These are phyloP conservation scores for Penicillium sclerotigenum DNA, from an alignment of 2,329 filamentous ascomycete species.

Conservation along the genomic window DNA sequence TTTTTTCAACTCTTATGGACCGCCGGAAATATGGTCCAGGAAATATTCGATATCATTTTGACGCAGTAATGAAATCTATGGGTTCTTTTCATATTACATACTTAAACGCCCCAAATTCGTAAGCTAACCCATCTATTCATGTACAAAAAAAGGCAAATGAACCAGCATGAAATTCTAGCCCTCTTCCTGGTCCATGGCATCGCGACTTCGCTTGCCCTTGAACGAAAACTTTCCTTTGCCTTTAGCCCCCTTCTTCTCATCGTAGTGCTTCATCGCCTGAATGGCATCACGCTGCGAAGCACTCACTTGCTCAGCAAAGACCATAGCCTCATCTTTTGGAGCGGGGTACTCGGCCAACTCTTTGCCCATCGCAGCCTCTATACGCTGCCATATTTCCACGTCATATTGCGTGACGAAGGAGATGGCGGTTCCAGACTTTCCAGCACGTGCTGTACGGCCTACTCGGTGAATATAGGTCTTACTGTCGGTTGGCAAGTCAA, in stretches of 20 bases:
- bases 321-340: constrained; percentile 79
- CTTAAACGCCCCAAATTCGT: constrained; percentile 6
- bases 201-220: constrained; percentile 55
- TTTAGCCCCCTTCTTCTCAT: constrained; percentile 61
- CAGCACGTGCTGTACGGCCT: constrained; percentile 81
- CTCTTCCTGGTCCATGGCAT: constrained; percentile 74
- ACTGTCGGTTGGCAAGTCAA: constrained; percentile 76
- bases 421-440: constrained; percentile 77
- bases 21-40: constrained; percentile 12
- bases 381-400: constrained; percentile 72
- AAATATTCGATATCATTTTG: constrained; percentile 23
- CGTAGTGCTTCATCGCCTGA: constrained; percentile 75
- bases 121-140: constrained; percentile 11
- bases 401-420: constrained; percentile 82
- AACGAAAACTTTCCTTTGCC: constrained; percentile 47
- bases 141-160: not conserved
- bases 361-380: constrained; percentile 77
- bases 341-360: constrained; percentile 67
- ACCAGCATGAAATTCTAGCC: constrained; percentile 45
- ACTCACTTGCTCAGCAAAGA: constrained; percentile 61
- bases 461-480: constrained; percentile 92
- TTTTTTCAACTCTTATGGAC: not conserved
- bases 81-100: constrained; percentile 6
- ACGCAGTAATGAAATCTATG: constrained; percentile 27
- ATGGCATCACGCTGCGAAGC: constrained; percentile 79